Evolutionary conservation across 495 filamentous ascomycete species (phyloP), one percentile per base, ranked within the genome.

Genomic region (Xylaria palmicola): DNA sequence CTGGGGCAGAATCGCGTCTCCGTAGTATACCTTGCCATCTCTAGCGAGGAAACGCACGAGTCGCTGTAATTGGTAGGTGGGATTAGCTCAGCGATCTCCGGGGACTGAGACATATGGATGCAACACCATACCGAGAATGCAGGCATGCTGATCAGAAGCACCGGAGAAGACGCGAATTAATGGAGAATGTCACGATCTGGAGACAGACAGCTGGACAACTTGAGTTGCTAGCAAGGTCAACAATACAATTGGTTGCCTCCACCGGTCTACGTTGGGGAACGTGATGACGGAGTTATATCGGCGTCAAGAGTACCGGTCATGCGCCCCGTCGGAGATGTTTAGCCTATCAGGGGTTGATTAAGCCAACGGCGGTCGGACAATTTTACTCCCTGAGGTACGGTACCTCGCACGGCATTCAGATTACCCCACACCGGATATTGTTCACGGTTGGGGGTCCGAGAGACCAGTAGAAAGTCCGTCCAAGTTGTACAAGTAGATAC

Each of bases 11-110:
- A 92, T 83, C 58, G 91, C 90, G 74, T 96, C 90, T 59, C 91
- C 91, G 66, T 92, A 92, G 76, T 94, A 92, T 37, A 83, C 83
- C 44, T 81, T 79, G 69, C 90, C 90, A 68, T 93, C 86, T 64
- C 83, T 85, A 64, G 89, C 86, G 12, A 92, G 78, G 76, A 94
- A 94, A 56, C 90, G 88, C 61, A 95, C 77, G 32, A 94, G 87
- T 67, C 87, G 84, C 89, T 92, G 41, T 39, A 8, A 10, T 22
- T 27, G 0, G 19, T 6, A 36, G n/a, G 22, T 27, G 20, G 9
- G 15, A 24, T 52, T 9, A 54, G 59, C 20, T 19, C 6, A 10
- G 49, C 12, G 13, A 6, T 12, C 13, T 37, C 20, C 26, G 34
- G 45, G 40, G 27, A n/a, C 3, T 44, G 22, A 22, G 20, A 22